These are phyloP conservation scores for Emergomyces orientalis DNA, from an alignment of 2,329 filamentous ascomycete genomes.

Conservation along the genomic window DNA sequence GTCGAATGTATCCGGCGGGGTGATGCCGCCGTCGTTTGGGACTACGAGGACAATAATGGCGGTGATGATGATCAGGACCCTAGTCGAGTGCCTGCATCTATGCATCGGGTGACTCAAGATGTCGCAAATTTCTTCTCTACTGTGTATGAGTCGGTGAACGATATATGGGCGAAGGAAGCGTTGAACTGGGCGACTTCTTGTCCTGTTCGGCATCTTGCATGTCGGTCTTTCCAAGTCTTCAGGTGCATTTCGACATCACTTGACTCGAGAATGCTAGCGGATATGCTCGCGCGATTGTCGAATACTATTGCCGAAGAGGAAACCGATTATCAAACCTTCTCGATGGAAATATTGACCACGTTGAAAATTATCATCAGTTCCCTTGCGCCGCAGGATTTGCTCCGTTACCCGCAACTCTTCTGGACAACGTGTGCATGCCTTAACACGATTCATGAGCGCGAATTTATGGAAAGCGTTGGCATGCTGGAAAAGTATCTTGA, in stretches of 20 bases:
- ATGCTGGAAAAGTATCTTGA: constrained; percentile 83
- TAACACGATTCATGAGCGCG: constrained; percentile 91
- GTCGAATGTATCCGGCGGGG: constrained; percentile 80
- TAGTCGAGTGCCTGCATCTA: constrained; percentile 74
- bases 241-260: constrained; percentile 83
- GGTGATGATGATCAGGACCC: constrained; percentile 62
- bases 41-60: constrained; percentile 84
- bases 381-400: constrained; percentile 64
- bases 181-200: constrained; percentile 96
- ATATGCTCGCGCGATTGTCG: constrained; percentile 89
- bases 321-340: constrained; percentile 88
- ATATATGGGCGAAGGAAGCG: constrained; percentile 82
- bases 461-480: constrained; percentile 81
- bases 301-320: constrained; percentile 97
- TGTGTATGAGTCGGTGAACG: constrained; percentile 75
- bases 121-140: constrained; percentile 79
- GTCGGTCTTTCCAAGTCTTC: constrained; percentile 95
- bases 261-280: constrained; percentile 87
- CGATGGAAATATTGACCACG: constrained; percentile 94
- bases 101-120: constrained; percentile 73
- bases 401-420: constrained; percentile 90
- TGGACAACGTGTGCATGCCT: constrained; percentile 97
- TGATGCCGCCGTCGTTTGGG: constrained; percentile 79
- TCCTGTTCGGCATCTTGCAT: constrained; percentile 86
- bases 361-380: constrained; percentile 84